These are phyloP conservation scores for Penicillium sp. DNA, from an alignment of 2,329 filamentous ascomycete genomes.

Conservation along the genomic window DNA sequence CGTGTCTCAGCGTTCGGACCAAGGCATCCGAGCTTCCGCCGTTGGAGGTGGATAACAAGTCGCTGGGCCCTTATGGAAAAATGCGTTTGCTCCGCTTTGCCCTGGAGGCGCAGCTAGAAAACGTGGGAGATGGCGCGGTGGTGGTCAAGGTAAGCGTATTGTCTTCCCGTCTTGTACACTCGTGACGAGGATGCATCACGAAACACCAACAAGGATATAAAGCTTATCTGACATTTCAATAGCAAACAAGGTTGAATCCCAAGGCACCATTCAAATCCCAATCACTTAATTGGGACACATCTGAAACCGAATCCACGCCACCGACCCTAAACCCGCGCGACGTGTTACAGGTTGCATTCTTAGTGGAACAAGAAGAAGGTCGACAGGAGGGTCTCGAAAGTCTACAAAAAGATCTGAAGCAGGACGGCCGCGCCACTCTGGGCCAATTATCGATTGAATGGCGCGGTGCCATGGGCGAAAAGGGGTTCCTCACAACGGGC, in stretches of 20 bases:
- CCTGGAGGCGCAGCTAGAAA: constrained; percentile 92
- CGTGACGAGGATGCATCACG: background rate
- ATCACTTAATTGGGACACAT: constrained; percentile 56
- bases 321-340: constrained; percentile 60
- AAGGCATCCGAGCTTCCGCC: constrained; percentile 69
- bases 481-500: constrained; percentile 82
- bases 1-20: constrained; percentile 83
- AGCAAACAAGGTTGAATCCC: constrained; percentile 50
- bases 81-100: constrained; percentile 58
- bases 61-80: constrained; percentile 45
- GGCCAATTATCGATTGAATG: constrained; percentile 84
- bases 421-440: constrained; percentile 60
- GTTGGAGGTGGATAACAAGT: constrained; percentile 45
- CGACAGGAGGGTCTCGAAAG: constrained; percentile 53
- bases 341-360: constrained; percentile 63
- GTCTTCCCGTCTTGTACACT: background rate
- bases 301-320: constrained; percentile 30
- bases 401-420: constrained; percentile 48
- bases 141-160: constrained; percentile 63
- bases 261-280: constrained; percentile 54
- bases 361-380: constrained; percentile 56
- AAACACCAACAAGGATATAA: background rate
- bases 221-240: background rate
- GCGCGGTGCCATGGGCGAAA: constrained; percentile 85
- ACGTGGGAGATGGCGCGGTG: constrained; percentile 80